These are phyloP conservation scores for Fusarium papillatum DNA, from an alignment of 2,329 filamentous ascomycete species.

Conservation along the genomic window DNA sequence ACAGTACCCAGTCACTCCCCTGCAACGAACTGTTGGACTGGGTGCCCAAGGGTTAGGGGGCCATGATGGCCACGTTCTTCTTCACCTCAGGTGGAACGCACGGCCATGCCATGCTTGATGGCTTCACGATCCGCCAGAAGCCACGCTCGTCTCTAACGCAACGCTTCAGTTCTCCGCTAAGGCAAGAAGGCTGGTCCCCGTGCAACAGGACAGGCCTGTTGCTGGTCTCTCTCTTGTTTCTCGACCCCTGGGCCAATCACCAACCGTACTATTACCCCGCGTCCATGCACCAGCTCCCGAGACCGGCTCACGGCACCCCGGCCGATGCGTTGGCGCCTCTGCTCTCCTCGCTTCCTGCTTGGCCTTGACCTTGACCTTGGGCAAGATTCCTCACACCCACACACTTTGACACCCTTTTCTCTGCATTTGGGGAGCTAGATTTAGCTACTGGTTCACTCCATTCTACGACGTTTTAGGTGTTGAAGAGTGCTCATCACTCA, in stretches of 20 bases:
- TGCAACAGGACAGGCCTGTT: slow-evolving; percentile 1
- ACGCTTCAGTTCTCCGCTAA: slow-evolving; percentile 1
- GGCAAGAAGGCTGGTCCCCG: neutral
- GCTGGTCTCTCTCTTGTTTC: slow-evolving; percentile 1
- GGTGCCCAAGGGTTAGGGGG: neutral
- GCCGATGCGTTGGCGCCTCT: slow-evolving; percentile 35
- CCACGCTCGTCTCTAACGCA: neutral
- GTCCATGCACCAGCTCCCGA: slow-evolving; percentile 43
- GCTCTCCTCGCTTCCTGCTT: slow-evolving; percentile 13
- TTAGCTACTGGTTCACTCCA: slow-evolving; percentile 8
- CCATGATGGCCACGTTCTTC: slow-evolving; percentile 27
- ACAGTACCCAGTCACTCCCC: neutral
- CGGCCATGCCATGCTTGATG: slow-evolving; percentile 24
- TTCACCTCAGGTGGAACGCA: slow-evolving; percentile 20
- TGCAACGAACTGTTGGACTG: slow-evolving; percentile 2
- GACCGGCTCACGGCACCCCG: slow-evolving; percentile 43
- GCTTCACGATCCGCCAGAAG: slow-evolving; percentile 2
- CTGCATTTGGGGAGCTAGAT: slow-evolving; percentile 7
- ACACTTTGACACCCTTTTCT: slow-evolving; percentile 27
- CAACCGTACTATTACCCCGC: slow-evolving; percentile 38
- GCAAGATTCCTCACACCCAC: slow-evolving; percentile 13
- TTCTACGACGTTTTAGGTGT: slow-evolving; percentile 11
- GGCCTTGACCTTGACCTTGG: slow-evolving; percentile 18
- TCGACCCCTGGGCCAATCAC: slow-evolving; percentile 32
- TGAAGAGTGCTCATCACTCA: slow-evolving; percentile 9